A percentile compares a stretch with the other conserved stretches of the same genome.
Conservation (phyloP, 306 rosid species). For the Inga leiocalycina region DNA sequence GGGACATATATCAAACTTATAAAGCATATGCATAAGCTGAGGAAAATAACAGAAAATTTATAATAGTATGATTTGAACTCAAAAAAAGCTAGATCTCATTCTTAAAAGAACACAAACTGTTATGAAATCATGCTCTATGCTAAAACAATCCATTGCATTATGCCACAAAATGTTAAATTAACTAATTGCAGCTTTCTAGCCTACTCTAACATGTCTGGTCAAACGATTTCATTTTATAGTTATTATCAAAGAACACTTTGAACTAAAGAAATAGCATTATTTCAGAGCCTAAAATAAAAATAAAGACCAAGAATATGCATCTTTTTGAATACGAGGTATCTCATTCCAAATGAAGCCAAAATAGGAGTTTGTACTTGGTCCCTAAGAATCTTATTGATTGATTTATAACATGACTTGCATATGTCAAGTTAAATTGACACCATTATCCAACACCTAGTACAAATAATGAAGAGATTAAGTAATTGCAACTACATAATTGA, state of each 20-base stretch:
- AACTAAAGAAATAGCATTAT: not conserved
- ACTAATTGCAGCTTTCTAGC: not conserved
- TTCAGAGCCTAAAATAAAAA: not conserved
- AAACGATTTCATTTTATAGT: not conserved
- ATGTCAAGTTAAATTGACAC: conserved; percentile 7
- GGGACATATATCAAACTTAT: too few species aligned
- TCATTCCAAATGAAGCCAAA: not conserved
- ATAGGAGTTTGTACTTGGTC: not conserved
- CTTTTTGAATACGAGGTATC: not conserved
- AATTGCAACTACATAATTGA: too few species aligned
- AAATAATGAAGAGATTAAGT: not conserved
- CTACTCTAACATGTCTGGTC: not conserved
- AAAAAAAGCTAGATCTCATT: not conserved
- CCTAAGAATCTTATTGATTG: not conserved
- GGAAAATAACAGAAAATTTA: too few species aligned
- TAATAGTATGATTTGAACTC: too few species aligned
- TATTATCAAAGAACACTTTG: not conserved
- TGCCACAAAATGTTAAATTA: not conserved
- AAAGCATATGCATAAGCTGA: too few species aligned
- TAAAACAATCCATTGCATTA: not conserved
- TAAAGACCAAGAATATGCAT: not conserved
- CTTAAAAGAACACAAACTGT: not conserved
- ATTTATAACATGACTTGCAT: not conserved
- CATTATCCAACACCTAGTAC: not conserved
- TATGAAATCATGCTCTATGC: not conserved